A percentile compares a stretch with the other conserved stretches of the same genome.
These are phyloP conservation scores for Yamadazyma membranifaciens DNA, from an alignment of 1,139 yeast species.

Conservation along the genomic window DNA sequence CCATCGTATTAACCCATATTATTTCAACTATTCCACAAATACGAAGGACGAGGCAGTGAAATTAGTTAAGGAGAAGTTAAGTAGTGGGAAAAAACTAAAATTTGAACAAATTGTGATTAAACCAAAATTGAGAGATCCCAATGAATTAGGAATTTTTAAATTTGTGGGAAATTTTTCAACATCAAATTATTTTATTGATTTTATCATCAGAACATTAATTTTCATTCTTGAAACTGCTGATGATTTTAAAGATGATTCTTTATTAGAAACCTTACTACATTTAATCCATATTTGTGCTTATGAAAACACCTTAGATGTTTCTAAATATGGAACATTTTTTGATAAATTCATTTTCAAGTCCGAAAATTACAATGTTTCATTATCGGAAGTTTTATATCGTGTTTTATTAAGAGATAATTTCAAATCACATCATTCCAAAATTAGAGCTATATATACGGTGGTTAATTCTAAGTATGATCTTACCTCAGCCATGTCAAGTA, in stretches of 20 bases:
- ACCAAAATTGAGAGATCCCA: constrained; percentile 35
- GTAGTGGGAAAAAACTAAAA: constrained; percentile 28
- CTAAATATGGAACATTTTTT: constrained; percentile 32
- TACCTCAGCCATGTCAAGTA: neutral
- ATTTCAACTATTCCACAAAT: constrained; percentile 73
- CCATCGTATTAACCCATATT: constrained; percentile 71
- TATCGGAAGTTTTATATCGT: constrained; percentile 45
- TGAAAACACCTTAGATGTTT: constrained; percentile 30
- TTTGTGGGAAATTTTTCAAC: constrained; percentile 46
- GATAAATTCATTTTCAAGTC: constrained; percentile 33
- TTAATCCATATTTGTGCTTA: constrained; percentile 57
- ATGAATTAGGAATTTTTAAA: constrained; percentile 33
- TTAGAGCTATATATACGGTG: constrained; percentile 50
- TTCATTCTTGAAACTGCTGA: constrained; percentile 38
- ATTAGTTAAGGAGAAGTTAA: constrained; percentile 48
- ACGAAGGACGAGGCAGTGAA: constrained; percentile 71
- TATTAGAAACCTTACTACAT: constrained; percentile 63
- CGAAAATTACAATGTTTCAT: constrained; percentile 32
- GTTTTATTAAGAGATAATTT: constrained; percentile 41
- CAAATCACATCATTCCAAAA: constrained; percentile 46
- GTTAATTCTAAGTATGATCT: constrained; percentile 27
- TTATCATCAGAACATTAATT: constrained; percentile 48
- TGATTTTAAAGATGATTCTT: constrained; percentile 46
- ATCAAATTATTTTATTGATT: constrained; percentile 50
- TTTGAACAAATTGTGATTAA: constrained; percentile 45